Percentiles rank a stretch among this genome's conserved stretches.
Evolutionary conservation across 306 rosid genomes (phyloP).

Genomic region (Acacia acuminata): DNA sequence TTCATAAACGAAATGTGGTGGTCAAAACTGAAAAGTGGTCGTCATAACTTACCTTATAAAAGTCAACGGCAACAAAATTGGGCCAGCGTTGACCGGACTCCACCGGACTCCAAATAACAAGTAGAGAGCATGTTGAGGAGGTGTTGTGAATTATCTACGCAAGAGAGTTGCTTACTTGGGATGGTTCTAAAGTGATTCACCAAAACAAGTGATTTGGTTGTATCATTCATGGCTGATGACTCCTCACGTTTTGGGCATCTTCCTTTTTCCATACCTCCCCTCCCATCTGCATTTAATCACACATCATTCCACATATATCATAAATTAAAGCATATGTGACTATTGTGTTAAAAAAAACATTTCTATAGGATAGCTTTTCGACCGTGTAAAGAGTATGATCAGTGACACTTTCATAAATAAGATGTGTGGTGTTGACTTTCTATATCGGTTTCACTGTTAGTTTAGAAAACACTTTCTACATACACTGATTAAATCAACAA

Average conservation of each 20-base stretch:
- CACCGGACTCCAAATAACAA: constrained; percentile 31
- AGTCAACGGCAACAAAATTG: constrained; percentile 51
- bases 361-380: too few relatives aligned
- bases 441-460: too few relatives aligned
- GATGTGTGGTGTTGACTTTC: too few relatives aligned
- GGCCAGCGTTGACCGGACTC: constrained; percentile 48
- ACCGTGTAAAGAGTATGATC: too few relatives aligned
- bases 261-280: constrained; percentile 40
- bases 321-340: too few relatives aligned
- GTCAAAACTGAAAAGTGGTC: background rate
- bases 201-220: constrained; percentile 42
- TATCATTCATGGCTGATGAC: constrained; percentile 36
- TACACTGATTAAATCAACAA: too few relatives aligned
- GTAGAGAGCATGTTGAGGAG: constrained; percentile 39
- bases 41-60: constrained; percentile 43
- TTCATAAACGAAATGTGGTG: background rate
- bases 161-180: constrained; percentile 28
- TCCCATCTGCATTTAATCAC: constrained; percentile 36
- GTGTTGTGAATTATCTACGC: constrained; percentile 37
- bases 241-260: constrained; percentile 35
- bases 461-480: too few relatives aligned
- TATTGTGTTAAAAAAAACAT: too few relatives aligned
- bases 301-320: background rate
- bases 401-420: too few relatives aligned
- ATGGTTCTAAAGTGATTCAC: constrained; percentile 38